These are phyloP conservation scores for Cinnamomum chago DNA, from an alignment of 164 flowering plant genomes.

Conservation along the genomic window DNA sequence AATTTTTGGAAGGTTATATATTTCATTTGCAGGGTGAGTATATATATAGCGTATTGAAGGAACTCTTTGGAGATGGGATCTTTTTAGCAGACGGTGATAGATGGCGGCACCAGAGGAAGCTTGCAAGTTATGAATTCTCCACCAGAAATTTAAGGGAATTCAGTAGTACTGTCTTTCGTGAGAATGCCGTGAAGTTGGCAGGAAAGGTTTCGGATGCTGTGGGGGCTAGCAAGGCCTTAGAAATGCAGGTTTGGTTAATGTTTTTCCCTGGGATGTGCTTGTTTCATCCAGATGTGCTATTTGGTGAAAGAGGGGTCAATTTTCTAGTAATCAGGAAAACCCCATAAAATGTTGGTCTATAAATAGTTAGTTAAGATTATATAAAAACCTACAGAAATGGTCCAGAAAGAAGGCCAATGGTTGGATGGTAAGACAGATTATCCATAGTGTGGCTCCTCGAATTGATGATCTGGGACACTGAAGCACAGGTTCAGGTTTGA, in stretches of 20 bases:
- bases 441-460: too few relatives aligned
- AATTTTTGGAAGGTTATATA: not conserved
- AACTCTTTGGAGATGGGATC: constrained; percentile 59
- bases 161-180: constrained; percentile 52
- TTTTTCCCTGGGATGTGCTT: not conserved
- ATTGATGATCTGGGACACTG: too few relatives aligned
- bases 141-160: constrained; percentile 58
- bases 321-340: not conserved
- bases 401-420: too few relatives aligned
- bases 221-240: constrained; percentile 24
- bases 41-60: constrained; percentile 12
- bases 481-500: too few relatives aligned
- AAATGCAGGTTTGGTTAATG: constrained; percentile 37
- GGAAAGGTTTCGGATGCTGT: constrained; percentile 23
- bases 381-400: too few relatives aligned
- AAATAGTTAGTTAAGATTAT: too few relatives aligned
- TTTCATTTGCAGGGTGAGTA: constrained; percentile 25
- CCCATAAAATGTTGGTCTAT: too few relatives aligned
- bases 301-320: too few relatives aligned
- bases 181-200: constrained; percentile 50
- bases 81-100: constrained; percentile 58
- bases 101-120: constrained; percentile 71
- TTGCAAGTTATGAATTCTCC: constrained; percentile 70
- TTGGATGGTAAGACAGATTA: too few relatives aligned
- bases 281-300: too few relatives aligned